A percentile compares a stretch with the other conserved stretches of the same genome.
These are phyloP conservation scores for Stagonosporopsis tanaceti DNA, from an alignment of 2,329 filamentous ascomycete species.

Conservation along the genomic window DNA sequence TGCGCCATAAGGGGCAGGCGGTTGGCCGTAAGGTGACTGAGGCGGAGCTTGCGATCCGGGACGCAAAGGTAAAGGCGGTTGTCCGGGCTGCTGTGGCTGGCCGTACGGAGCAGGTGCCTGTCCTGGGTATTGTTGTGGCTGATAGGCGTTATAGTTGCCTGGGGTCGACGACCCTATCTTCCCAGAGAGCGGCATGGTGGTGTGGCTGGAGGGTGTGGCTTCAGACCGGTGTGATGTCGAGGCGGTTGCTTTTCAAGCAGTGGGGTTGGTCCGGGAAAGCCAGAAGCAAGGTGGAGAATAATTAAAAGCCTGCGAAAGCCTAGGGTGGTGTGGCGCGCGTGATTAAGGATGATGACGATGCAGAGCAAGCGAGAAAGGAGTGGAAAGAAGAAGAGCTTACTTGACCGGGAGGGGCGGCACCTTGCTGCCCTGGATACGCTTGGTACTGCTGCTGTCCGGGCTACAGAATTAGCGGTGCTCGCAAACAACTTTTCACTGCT, in stretches of 20 bases:
- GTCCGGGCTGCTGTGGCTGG: conserved; percentile 32
- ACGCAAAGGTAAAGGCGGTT: conserved; percentile 44
- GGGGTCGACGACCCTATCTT: conserved; percentile 35
- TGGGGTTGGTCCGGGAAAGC: conserved; percentile 35
- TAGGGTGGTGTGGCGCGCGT: conserved; percentile 32
- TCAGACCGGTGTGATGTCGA: conserved; percentile 17
- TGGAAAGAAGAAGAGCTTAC: conserved; percentile 35
- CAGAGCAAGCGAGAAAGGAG: conserved; percentile 37
- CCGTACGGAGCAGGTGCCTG: conserved; percentile 40
- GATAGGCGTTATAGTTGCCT: conserved; percentile 40
- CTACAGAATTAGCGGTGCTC: conserved; percentile 43
- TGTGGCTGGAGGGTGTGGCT: conserved; percentile 28
- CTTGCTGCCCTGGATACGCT: conserved; percentile 63
- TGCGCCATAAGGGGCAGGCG: conserved; percentile 47
- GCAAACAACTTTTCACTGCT: conserved; percentile 17
- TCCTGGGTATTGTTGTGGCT: conserved; percentile 31
- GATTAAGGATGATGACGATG: conserved; percentile 42
- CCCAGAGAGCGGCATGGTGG: conserved; percentile 36
- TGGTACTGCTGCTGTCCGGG: conserved; percentile 62
- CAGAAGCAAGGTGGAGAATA: conserved; percentile 35
- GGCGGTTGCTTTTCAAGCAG: conserved; percentile 24
- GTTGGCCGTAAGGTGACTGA: conserved; percentile 54
- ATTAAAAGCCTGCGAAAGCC: conserved; percentile 27
- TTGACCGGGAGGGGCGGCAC: conserved; percentile 51
- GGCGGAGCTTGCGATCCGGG: conserved; percentile 49